Evolutionary conservation across 352 stramenopile species (phyloP), one percentile per base, ranked within the genome.

Genomic region (Phytophthora citricola): DNA sequence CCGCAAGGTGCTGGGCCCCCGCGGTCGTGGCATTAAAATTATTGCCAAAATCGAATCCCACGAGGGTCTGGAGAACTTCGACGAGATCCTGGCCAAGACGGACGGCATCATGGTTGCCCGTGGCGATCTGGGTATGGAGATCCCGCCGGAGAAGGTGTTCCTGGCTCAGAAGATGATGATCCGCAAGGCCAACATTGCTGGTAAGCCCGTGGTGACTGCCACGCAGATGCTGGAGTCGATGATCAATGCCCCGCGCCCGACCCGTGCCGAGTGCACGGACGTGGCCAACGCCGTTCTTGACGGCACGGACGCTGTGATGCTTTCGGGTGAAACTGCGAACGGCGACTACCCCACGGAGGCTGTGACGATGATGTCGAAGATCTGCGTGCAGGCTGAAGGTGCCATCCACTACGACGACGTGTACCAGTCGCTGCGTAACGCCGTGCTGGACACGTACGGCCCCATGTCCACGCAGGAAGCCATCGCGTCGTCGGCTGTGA

Each of bases 91-190:
- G n/a, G 78, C 89, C 11, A 93, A 89, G 58, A 98, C 97, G 14
- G 98, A 99, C 76, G 94, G 91, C 58, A 98, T 99, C 80, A 99
- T 99, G 96, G 97, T 99, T 49, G 96, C 97, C 12, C 90, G 97
- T 78, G 98, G 97, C 70, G 97, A 99, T 81, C 73, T 99, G 45
- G 97, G 97, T 58, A 98, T 99, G 71, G 97, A 99, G 74, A 99
- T 99, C 80, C 85, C 73, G 54, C 91, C 94, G 7, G 38, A 43
- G 15, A 43, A 43, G 38, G 38, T 43, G 38, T 43, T 43, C 38
- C 38, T 43, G 1, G 38, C 38, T 1, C 38, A 43, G 38, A 43
- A 43, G 38, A 43, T 43, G 38, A 43, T 43, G 38, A 43, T 43
- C 14, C 38, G 38, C 15, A 43, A 43, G 14, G 38, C 38, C 7